Base-by-base conservation (phyloP, 352 stramenopile genomes). In the Phytopythium boreale region DNA sequence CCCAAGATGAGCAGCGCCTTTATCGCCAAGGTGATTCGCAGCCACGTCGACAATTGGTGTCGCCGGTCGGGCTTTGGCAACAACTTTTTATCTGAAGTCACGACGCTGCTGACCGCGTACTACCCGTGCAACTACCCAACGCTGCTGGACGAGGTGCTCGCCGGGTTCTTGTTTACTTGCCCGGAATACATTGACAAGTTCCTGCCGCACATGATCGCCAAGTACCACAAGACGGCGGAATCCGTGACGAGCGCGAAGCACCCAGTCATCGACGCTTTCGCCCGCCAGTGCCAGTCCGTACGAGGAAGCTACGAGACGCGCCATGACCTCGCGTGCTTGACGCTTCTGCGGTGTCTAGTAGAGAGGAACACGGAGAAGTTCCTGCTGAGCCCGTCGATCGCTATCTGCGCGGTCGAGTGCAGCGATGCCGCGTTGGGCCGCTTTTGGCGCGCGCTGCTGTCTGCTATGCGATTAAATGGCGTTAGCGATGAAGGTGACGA, bases 121-220 rank as follows among this genome's bases (percentile, higher is more conserved):
- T 96, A 94, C 63, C 88, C 88, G 47, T 95, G 84, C 62, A 79
- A 71, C 50, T 90, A 96, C 61, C 69, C 88, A 22, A 93, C 84
- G 29, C 72, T 96, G 58, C 68, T 96, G 58, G 88, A 96, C 57
- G 80, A 96, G 63, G 80, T 96, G 15, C 62, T 96, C 10, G 82
- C 77, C 0, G 74, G 69, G 0, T 93, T 95, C 46, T 67, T 95
- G 49, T 92, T 96, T 51, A 85, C 88, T 56, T 67, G 86, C 22
- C 88, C 88, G 0, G 87, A 96, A 68, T 79, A 89, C 65, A 85
- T 83, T n/a, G 73, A 87, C 9, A 41, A 75, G 26, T 65, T 96
- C 52, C 49, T 96, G 26, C 71, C 69, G 39, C 66, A 77, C 0
- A 89, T 96, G 72, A 67, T 93, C n/a, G 75, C 90, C 43, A 91